Base-by-base conservation (phyloP, 352 stramenopile species). In the Phytophthora cryptogea region DNA sequence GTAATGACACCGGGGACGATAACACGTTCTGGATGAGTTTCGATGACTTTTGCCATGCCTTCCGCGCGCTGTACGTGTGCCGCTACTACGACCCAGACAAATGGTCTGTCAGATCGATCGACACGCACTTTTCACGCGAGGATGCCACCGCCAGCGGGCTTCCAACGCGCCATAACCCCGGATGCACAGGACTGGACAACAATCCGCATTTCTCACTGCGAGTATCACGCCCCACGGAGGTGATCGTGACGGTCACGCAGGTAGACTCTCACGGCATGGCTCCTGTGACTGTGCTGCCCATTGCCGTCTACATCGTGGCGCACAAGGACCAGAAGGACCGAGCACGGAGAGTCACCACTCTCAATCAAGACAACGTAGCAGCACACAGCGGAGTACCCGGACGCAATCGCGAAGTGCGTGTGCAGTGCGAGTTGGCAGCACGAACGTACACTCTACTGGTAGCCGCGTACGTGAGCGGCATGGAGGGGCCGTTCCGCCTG, bases 11-110 rank as follows among this genome's bases (percentile, higher is more conserved):
- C 45, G 75, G 62, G 30, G 80, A 89, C 43, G 89, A 97, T 67
- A 97, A 96, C 60, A 96, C 89, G 39, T 98, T 98, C 68, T 98
- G 88, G 88, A 98, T 98, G 88, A 92, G 85, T 63, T 97, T 98
- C 74, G 89, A 98, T 68, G 93, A 98, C 63, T 98, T 98, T 58
- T 93, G 85, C 61, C 76, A 94, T 35, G 72, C 80, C 28, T 98
- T 98, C 67, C 91, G 85, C 13, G 91, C 83, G 44, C 63, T 97
- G 0, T 98, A 98, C 78, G 70, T 97, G 26, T 98, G 93, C 53
- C 78, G 89, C 8, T 94, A 97, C 66, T 98, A 98, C 67, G 91
- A 97, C 54, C 88, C 89, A 8, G 54, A 39, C 57, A 95, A 92
- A 58, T 97, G 90, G 90, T 72, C 61, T 11, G 63, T 80, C 4